Percentiles rank a stretch among this genome's conserved stretches.
Conservation (phyloP, 352 stramenopile genomes). For the Saprolegnia parasitica region DNA sequence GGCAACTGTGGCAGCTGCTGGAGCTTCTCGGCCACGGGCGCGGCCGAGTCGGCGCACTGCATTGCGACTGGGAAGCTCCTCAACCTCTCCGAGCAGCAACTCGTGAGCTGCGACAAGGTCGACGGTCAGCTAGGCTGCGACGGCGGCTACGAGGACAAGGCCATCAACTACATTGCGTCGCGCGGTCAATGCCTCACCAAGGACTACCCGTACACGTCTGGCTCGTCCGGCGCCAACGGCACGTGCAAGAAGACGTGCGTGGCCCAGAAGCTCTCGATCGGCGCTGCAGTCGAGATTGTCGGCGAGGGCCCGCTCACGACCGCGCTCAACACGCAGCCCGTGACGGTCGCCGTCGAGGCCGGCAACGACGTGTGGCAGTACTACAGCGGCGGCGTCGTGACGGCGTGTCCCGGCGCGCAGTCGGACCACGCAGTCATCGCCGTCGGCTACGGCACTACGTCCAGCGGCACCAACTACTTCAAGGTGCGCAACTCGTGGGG, state of each 20-base stretch:
- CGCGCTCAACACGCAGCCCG: constrained; percentile 93
- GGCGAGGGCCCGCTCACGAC: constrained; percentile 89
- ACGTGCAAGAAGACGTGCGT: constrained; percentile 78
- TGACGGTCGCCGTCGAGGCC: constrained; percentile 63
- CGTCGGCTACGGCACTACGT: too few relatives aligned
- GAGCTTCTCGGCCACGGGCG: constrained; percentile 88
- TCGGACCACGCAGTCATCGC: too few relatives aligned
- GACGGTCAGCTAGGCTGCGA: constrained; percentile 96
- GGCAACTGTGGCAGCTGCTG: constrained; percentile 94
- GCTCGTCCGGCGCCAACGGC: constrained; percentile 81
- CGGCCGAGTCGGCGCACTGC: constrained; percentile 89
- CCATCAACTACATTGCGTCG: constrained; percentile 89
- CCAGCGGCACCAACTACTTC: too few relatives aligned
- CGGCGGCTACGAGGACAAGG: constrained; percentile 96
- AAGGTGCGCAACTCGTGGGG: constrained; percentile 99
- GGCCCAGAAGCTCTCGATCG: constrained; percentile 87
- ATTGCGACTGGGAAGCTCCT: constrained; percentile 88
- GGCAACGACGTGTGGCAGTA: too few relatives aligned
- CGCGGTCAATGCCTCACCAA: constrained; percentile 94
- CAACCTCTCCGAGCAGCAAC: constrained; percentile 95
- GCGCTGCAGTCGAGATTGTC: constrained; percentile 91
- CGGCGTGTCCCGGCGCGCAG: too few relatives aligned
- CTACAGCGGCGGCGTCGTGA: too few relatives aligned
- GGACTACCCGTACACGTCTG: constrained; percentile 93
- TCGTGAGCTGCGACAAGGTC: constrained; percentile 95